These are phyloP conservation scores for Syncephalis fuscata DNA, from an alignment of 371 early-diverging fungal genomes.

Conservation along the genomic window DNA sequence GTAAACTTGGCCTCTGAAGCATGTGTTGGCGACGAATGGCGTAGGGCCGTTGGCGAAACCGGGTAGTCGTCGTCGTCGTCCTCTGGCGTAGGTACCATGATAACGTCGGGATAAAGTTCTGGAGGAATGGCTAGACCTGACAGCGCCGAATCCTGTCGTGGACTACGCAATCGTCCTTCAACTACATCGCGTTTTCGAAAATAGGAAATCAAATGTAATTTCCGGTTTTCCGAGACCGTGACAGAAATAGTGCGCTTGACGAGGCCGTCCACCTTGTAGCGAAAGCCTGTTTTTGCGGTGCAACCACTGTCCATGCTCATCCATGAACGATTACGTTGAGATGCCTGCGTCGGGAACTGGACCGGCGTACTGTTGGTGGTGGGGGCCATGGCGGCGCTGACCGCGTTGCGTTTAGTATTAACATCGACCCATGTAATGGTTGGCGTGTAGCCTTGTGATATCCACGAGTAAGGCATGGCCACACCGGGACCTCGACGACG, in stretches of 20 bases:
- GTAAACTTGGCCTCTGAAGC: too few relatives aligned
- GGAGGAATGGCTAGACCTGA: too few relatives aligned
- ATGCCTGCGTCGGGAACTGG: conserved; percentile 3
- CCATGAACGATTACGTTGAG: conserved; percentile 7
- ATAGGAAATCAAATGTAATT: background rate
- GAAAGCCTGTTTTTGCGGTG: conserved; percentile 14
- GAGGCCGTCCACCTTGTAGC: conserved; percentile 33
- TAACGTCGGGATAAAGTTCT: too few relatives aligned
- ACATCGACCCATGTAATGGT: conserved; percentile 6
- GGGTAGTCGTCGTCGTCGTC: too few relatives aligned
- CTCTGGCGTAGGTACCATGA: too few relatives aligned
- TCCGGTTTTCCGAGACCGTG: background rate
- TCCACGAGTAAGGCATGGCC: conserved; percentile 12
- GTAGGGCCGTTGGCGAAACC: too few relatives aligned
- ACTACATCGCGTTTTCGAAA: background rate
- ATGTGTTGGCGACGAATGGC: too few relatives aligned
- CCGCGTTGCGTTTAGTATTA: conserved; percentile 5
- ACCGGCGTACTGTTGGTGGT: too few relatives aligned
- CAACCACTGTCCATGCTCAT: conserved; percentile 14
- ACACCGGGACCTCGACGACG: conserved; percentile 21
- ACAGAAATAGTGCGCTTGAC: conserved; percentile 41
- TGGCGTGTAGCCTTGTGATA: conserved; percentile 10
- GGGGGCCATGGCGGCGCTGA: conserved; percentile 5
- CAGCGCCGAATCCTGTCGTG: too few relatives aligned
- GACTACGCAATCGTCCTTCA: conserved; percentile 13